Conservation (phyloP, 768 basidiomycete genomes). For the Kondoa subrosea region DNA sequence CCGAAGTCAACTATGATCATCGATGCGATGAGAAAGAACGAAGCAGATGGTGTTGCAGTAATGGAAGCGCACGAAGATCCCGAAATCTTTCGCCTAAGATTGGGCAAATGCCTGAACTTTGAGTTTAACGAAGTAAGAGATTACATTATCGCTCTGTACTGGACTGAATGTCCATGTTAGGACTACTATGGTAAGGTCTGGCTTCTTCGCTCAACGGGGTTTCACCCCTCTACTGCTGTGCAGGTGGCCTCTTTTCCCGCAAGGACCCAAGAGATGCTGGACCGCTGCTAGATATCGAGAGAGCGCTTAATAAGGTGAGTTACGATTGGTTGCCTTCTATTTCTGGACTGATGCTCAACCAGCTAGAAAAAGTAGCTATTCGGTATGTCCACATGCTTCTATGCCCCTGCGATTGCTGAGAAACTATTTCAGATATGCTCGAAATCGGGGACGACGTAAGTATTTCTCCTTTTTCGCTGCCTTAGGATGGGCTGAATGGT, state of each 20-base stretch:
- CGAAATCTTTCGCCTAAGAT: slow-evolving; percentile 60
- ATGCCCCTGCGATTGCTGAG: neutral
- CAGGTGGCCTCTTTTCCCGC: slow-evolving; percentile 52
- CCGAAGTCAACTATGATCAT: slow-evolving; percentile 31
- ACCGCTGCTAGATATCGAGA: slow-evolving; percentile 61
- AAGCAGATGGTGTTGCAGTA: slow-evolving; percentile 52
- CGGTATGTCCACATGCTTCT: slow-evolving; percentile 36
- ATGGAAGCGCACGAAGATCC: slow-evolving; percentile 73
- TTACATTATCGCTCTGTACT: no score
- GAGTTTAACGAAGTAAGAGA: slow-evolving; percentile 60
- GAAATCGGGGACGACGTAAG: neutral
- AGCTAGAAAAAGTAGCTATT: slow-evolving; percentile 52
- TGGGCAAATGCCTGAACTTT: slow-evolving; percentile 71
- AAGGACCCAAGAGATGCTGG: slow-evolving; percentile 73
- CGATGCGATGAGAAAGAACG: slow-evolving; percentile 56
- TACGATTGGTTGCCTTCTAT: slow-evolving; percentile 11
- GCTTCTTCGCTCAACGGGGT: neutral
- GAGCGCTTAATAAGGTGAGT: slow-evolving; percentile 66
- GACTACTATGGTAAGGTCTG: neutral
- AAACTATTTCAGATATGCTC: neutral
- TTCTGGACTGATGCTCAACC: neutral
- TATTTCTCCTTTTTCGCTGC: neutral
- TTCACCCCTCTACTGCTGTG: slow-evolving; percentile 20
- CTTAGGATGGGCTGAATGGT: neutral
- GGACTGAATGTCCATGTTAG: neutral